Conservation (phyloP, 108 stramenopile species). For the Halocafeteria seosinensis region DNA sequence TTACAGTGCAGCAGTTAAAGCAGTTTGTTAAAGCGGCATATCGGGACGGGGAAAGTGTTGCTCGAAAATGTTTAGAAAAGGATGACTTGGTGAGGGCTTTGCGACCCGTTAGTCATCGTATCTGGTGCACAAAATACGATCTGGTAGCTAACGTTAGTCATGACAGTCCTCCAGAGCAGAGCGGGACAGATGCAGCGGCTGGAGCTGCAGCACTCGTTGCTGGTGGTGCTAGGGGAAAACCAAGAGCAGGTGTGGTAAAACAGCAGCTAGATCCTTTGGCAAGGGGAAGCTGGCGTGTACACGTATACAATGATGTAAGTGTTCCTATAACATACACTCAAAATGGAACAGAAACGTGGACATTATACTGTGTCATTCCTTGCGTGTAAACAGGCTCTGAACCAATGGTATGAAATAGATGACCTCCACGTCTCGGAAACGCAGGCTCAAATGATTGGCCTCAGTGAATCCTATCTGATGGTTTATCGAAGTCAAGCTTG, state of each 20-base stretch:
- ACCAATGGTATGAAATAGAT: slow-evolving; percentile 91
- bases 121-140: slow-evolving; percentile 49
- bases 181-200: neutral
- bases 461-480: slow-evolving; percentile 74
- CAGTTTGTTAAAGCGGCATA: neutral
- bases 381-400: too few species aligned
- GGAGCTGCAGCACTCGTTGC: neutral
- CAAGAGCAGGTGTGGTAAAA: too few species aligned
- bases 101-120: neutral
- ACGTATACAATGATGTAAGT: slow-evolving; percentile 60
- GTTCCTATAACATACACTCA: too few species aligned
- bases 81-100: neutral
- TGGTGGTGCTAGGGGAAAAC: slow-evolving; percentile 27
- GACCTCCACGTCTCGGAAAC: slow-evolving; percentile 80
- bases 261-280: slow-evolving; percentile 49
- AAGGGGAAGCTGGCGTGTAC: slow-evolving; percentile 67
- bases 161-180: slow-evolving; percentile 31
- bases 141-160: slow-evolving; percentile 79
- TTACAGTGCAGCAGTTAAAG: neutral
- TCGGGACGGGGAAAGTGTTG: neutral
- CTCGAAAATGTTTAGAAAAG: neutral
- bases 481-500: slow-evolving; percentile 38
- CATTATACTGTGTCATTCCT: too few species aligned
- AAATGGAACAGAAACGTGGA: too few species aligned
- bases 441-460: slow-evolving; percentile 81